A percentile compares a stretch with the other conserved stretches of the same genome.
phyloP scores from a whole-genome alignment of 179 eudicot species.

The Patellifolia procumbens region DNA sequence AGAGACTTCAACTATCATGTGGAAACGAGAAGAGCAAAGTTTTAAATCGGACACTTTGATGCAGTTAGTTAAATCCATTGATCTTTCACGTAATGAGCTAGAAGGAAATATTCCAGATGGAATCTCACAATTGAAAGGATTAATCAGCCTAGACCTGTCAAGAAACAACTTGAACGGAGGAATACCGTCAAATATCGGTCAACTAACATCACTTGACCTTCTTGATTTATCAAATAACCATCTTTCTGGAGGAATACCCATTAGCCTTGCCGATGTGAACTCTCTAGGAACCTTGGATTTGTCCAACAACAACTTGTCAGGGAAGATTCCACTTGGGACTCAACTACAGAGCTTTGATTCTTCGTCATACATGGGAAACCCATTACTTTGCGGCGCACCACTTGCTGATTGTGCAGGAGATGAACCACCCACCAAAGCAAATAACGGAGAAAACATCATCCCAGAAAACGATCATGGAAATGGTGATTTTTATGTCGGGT shows the following conservation, averaged over 20 bases:
- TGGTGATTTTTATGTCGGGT: too few species aligned
- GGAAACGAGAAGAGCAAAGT: conserved; percentile 27
- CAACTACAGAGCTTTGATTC: too few species aligned
- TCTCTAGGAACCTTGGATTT: conserved; percentile 17
- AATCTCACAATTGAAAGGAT: conserved; percentile 10
- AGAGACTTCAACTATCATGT: background rate
- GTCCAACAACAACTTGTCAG: conserved; percentile 31
- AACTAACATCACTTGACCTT: conserved; percentile 18
- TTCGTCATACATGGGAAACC: too few species aligned
- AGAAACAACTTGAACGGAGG: conserved; percentile 25
- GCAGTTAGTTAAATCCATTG: conserved; percentile 16
- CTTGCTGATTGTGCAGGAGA: too few species aligned
- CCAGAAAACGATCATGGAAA: too few species aligned
- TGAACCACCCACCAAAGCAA: too few species aligned
- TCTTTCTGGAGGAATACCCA: conserved; percentile 30
- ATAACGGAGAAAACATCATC: too few species aligned
- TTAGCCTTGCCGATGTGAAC: conserved; percentile 25
- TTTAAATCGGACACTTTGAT: background rate
- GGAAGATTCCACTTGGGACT: too few species aligned
- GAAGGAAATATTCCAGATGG: conserved; percentile 31
- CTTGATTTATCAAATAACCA: conserved; percentile 32
- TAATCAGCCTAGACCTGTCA: conserved; percentile 28
- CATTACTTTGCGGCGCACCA: too few species aligned
- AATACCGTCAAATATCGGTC: conserved; percentile 24
- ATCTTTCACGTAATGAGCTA: conserved; percentile 25